phyloP scores from a whole-genome alignment of 2,329 filamentous ascomycete species.

The Ascochyta lentis region DNA sequence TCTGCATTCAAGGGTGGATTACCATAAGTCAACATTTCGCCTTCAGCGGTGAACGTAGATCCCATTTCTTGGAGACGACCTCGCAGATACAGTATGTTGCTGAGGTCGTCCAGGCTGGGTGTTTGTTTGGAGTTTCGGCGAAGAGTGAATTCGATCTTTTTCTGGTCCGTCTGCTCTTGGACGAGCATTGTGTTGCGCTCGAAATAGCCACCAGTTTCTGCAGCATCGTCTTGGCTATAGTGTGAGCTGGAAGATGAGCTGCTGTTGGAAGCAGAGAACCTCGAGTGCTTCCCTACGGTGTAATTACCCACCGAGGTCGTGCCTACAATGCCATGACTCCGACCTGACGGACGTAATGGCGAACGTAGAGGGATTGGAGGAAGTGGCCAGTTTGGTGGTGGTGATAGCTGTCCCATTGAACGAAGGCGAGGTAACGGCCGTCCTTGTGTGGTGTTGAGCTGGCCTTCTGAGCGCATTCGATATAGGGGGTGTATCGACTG shows the following conservation, averaged over 20 bases:
- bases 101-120: neutral
- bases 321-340: neutral
- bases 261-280: neutral
- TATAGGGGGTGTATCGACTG: neutral
- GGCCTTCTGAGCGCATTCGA: slow-evolving; percentile 4
- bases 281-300: neutral
- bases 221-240: neutral
- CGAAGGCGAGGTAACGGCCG: neutral
- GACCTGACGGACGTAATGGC: neutral
- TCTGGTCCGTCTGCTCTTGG: neutral
- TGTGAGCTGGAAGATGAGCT: neutral
- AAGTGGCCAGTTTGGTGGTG: neutral
- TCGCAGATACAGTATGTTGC: neutral
- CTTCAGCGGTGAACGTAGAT: slow-evolving; percentile 5
- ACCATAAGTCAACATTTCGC: slow-evolving; percentile 19
- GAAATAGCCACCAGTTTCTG: neutral
- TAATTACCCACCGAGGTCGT: neutral
- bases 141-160: neutral
- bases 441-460: neutral
- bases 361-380: slow-evolving; percentile 5
- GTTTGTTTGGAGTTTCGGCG: neutral
- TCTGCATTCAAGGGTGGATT: slow-evolving; percentile 7
- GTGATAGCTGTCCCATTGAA: slow-evolving; percentile 1
- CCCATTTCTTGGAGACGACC: slow-evolving; percentile 17
- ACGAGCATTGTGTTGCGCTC: neutral